Percentiles rank a stretch among this genome's conserved stretches.
Evolutionary conservation across 2,329 filamentous ascomycete species (phyloP).

Genomic region (Pseudogymnoascus sp.): DNA sequence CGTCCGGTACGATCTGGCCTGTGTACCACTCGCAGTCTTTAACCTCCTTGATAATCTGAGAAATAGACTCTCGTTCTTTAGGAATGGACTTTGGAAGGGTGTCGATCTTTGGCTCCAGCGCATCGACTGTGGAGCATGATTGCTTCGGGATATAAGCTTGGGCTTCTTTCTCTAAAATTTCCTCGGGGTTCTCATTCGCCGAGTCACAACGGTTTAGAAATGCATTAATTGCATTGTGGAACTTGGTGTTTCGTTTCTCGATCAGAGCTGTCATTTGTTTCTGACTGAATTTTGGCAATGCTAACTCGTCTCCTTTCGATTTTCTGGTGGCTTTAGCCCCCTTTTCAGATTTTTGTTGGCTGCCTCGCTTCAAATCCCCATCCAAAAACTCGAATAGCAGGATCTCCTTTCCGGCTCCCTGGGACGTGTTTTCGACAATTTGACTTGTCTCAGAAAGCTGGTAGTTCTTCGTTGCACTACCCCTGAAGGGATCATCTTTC

Average conservation of each 20-base stretch:
- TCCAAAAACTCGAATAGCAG: constrained; percentile 90
- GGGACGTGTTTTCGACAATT: constrained; percentile 30
- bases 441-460: constrained; percentile 27
- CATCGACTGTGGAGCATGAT: constrained; percentile 36
- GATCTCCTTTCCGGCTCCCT: constrained; percentile 51
- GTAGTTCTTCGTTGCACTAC: constrained; percentile 43
- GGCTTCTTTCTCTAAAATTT: constrained; percentile 52
- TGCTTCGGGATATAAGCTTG: constrained; percentile 57
- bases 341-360: constrained; percentile 51
- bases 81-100: constrained; percentile 66
- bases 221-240: constrained; percentile 64
- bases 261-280: constrained; percentile 87
- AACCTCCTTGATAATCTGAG: constrained; percentile 79
- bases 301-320: constrained; percentile 70
- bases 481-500: constrained; percentile 57
- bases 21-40: constrained; percentile 81
- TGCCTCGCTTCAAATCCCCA: constrained; percentile 78
- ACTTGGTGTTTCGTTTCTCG: constrained; percentile 81
- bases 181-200: constrained; percentile 59
- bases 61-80: constrained; percentile 67
- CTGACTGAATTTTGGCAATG: constrained; percentile 87
- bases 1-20: constrained; percentile 86
- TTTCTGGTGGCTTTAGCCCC: constrained; percentile 65
- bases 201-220: constrained; percentile 70
- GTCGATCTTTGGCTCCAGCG: constrained; percentile 27